These are phyloP conservation scores for Xylaria sp. DNA, from an alignment of 495 filamentous ascomycete species.

Conservation along the genomic window DNA sequence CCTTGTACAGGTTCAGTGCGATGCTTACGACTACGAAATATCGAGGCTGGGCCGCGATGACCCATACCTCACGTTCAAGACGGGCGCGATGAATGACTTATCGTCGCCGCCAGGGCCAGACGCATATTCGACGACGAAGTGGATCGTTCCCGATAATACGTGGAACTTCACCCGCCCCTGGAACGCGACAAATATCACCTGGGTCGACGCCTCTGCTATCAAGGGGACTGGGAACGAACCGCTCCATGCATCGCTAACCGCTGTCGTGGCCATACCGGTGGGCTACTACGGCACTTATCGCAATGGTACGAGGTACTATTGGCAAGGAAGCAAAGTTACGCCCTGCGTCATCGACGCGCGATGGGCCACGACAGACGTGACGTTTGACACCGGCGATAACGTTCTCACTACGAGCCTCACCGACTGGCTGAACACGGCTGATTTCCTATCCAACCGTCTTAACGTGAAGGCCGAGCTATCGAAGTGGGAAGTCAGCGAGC, in stretches of 20 bases:
- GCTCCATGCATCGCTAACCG: not conserved
- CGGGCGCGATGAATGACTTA: not conserved
- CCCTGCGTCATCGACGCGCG: slow-evolving; percentile 24
- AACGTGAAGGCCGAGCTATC: not conserved
- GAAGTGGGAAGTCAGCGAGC: not conserved
- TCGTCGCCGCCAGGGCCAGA: not conserved
- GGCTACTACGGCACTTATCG: not conserved
- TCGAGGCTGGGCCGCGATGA: not conserved
- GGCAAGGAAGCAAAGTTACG: not conserved
- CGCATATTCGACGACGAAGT: not conserved
- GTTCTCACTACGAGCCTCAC: slow-evolving; percentile 5
- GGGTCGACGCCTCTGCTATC: slow-evolving; percentile 15
- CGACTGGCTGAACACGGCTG: slow-evolving; percentile 6
- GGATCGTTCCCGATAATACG: not conserved
- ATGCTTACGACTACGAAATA: not conserved
- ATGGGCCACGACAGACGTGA: slow-evolving; percentile 19
- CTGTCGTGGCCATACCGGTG: slow-evolving; percentile 1
- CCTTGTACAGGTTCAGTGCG: slow-evolving; percentile 5
- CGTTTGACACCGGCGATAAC: slow-evolving; percentile 10
- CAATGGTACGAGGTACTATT: not conserved
- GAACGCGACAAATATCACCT: slow-evolving; percentile 15
- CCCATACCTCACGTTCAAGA: not conserved
- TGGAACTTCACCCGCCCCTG: slow-evolving; percentile 1
- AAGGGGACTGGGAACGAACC: not conserved
- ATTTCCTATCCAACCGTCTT: not conserved